phyloP scores from a whole-genome alignment of 1,284 basidiomycete genomes.

The Marasmius sp. region DNA sequence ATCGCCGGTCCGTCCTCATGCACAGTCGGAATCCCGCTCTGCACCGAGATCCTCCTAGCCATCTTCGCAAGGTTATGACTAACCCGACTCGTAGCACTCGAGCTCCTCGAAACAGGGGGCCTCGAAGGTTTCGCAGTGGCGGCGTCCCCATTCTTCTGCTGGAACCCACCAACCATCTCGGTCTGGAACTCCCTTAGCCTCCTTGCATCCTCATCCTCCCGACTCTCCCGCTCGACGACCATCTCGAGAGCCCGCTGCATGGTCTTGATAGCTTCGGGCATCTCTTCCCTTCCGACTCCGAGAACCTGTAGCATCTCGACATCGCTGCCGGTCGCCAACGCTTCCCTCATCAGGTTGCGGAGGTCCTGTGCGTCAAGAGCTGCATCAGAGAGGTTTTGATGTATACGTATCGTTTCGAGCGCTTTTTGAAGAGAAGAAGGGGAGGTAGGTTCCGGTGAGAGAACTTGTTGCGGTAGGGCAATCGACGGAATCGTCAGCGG shows the following conservation, averaged over 20 bases:
- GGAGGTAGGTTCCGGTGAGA: background rate
- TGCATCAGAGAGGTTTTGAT: conserved; percentile 56
- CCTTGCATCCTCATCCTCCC: background rate
- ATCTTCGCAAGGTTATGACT: conserved; percentile 13
- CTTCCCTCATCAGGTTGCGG: conserved; percentile 54
- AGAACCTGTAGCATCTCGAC: conserved; percentile 63
- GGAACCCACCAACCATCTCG: conserved; percentile 1
- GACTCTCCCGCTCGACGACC: conserved; percentile 38
- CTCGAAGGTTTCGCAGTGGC: background rate
- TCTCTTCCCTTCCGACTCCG: conserved; percentile 64
- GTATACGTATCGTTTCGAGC: conserved; percentile 17
- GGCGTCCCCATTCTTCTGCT: background rate
- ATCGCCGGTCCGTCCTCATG: conserved; percentile 3
- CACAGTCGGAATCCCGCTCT: conserved; percentile 10
- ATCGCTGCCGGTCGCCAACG: conserved; percentile 59
- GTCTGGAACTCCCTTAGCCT: background rate
- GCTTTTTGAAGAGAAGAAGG: background rate
- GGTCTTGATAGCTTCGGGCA: conserved; percentile 79
- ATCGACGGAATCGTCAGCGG: background rate
- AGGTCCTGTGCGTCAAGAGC: conserved; percentile 58
- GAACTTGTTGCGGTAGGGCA: background rate
- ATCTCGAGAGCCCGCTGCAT: conserved; percentile 67
- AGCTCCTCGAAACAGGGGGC: background rate
- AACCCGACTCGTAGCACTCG: conserved; percentile 10
- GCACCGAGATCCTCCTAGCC: conserved; percentile 24